phyloP scores from a whole-genome alignment of 148 eudicot genomes.

The Rhododendron kiyosumense region DNA sequence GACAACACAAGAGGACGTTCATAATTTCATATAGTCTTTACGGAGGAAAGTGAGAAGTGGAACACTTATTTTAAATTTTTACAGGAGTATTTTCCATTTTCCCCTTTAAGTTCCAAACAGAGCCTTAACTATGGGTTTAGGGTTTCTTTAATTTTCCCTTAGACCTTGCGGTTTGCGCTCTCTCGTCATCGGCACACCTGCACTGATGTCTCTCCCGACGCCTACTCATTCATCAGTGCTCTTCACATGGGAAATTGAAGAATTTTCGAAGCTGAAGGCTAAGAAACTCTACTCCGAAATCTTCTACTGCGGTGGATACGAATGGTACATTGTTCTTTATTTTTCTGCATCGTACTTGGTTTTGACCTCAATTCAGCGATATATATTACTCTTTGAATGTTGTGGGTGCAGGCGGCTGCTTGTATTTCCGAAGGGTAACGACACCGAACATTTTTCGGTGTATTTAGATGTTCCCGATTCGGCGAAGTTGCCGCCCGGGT shows the following conservation, averaged over 20 bases:
- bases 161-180: neutral
- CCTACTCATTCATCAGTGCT: conserved; percentile 9
- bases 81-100: too few species aligned
- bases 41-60: too few species aligned
- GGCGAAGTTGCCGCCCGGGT: conserved; percentile 36
- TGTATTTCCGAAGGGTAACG: conserved; percentile 27
- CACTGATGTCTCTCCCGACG: neutral
- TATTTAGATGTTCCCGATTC: conserved; percentile 40
- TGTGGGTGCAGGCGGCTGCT: conserved; percentile 21
- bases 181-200: neutral
- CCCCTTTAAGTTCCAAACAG: too few species aligned
- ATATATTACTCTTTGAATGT: too few species aligned
- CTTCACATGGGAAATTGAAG: conserved; percentile 18
- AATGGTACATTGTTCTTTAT: conserved; percentile 8
- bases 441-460: conserved; percentile 36
- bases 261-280: conserved; percentile 15
- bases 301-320: conserved; percentile 15
- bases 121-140: too few species aligned
- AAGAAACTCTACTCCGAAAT: conserved; percentile 10
- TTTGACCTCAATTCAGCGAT: neutral
- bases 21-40: too few species aligned
- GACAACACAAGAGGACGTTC: too few species aligned
- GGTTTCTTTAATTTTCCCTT: too few species aligned
- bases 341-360: neutral
- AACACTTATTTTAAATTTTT: too few species aligned